Conservation (phyloP, 2,329 filamentous ascomycete species). For the Phoma sp. region DNA sequence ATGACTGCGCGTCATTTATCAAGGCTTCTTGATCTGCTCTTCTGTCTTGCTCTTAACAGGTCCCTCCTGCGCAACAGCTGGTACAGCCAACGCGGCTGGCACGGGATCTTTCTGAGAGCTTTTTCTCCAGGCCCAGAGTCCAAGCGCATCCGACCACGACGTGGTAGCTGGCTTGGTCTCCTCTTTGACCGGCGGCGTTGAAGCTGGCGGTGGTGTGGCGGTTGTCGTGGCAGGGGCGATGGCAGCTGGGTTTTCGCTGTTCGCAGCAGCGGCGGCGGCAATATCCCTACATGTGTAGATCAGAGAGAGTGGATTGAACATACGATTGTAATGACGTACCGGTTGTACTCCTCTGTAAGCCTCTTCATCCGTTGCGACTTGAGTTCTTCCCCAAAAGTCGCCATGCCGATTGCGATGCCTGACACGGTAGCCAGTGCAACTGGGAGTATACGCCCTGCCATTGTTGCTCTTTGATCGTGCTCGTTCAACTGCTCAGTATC, state of each 20-base stretch:
- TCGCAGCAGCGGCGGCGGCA: slow-evolving; percentile 29
- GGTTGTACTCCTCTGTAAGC: slow-evolving; percentile 43
- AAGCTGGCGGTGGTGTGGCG: slow-evolving; percentile 7
- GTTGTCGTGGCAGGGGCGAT: slow-evolving; percentile 20
- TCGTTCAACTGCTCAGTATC: neutral
- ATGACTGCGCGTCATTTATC: slow-evolving; percentile 50
- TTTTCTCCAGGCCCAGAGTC: slow-evolving; percentile 44
- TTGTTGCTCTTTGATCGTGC: slow-evolving; percentile 8
- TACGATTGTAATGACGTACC: slow-evolving; percentile 23
- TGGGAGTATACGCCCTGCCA: slow-evolving; percentile 45
- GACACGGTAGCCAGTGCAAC: slow-evolving; percentile 38
- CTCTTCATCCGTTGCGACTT: slow-evolving; percentile 40
- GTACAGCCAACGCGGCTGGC: slow-evolving; percentile 63
- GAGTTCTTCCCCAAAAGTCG: slow-evolving; percentile 45
- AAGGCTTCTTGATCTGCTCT: slow-evolving; percentile 58
- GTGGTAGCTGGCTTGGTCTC: slow-evolving; percentile 18
- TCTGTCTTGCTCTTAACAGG: slow-evolving; percentile 66
- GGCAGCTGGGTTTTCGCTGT: slow-evolving; percentile 21
- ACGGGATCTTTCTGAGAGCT: slow-evolving; percentile 51
- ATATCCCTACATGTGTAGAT: slow-evolving; percentile 29
- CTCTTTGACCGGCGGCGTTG: slow-evolving; percentile 20
- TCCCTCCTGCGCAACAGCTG: slow-evolving; percentile 67
- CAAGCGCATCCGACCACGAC: slow-evolving; percentile 39
- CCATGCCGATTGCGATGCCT: slow-evolving; percentile 42
- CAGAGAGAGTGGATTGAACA: slow-evolving; percentile 13